Evolutionary conservation across 345 rosid species (phyloP).

Genomic region (Populus davidiana): DNA sequence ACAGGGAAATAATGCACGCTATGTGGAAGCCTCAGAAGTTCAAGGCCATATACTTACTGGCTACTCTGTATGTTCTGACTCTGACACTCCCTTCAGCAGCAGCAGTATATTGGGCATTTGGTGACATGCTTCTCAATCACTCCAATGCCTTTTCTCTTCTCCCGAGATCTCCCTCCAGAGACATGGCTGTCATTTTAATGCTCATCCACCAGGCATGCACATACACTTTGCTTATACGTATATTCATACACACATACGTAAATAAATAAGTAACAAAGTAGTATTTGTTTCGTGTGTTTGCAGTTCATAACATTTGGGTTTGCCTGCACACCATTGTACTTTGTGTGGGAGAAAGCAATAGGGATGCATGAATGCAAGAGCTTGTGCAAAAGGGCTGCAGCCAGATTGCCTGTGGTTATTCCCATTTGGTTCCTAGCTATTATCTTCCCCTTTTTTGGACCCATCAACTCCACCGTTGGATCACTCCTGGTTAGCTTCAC

Average conservation of each 20-base stretch:
- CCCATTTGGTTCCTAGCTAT: constrained; percentile 97
- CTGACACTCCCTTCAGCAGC: constrained; percentile 91
- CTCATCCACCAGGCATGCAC: constrained; percentile 85
- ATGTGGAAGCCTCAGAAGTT: constrained; percentile 99
- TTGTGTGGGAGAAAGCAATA: constrained; percentile 98
- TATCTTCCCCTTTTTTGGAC: constrained; percentile 94
- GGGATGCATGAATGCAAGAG: constrained; percentile 96
- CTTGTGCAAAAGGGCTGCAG: constrained; percentile 90
- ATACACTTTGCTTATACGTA: not conserved
- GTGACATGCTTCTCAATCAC: constrained; percentile 92
- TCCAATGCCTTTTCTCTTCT: constrained; percentile 94
- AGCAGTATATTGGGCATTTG: constrained; percentile 98
- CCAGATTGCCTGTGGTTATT: constrained; percentile 85
- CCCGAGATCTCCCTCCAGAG: constrained; percentile 65
- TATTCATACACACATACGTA: too few relatives aligned
- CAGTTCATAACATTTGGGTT: constrained; percentile 97
- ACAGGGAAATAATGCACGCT: constrained; percentile 97
- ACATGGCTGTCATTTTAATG: constrained; percentile 92
- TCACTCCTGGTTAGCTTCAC: constrained; percentile 98
- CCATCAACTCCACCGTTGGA: constrained; percentile 94
- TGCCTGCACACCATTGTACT: constrained; percentile 92
- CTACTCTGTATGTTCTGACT: constrained; percentile 84
- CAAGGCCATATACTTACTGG: constrained; percentile 83
- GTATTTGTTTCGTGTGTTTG: not conserved
- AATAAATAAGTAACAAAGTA: not conserved